Conservation (phyloP, 2,329 filamentous ascomycete genomes). For the Neonectria hederae region DNA sequence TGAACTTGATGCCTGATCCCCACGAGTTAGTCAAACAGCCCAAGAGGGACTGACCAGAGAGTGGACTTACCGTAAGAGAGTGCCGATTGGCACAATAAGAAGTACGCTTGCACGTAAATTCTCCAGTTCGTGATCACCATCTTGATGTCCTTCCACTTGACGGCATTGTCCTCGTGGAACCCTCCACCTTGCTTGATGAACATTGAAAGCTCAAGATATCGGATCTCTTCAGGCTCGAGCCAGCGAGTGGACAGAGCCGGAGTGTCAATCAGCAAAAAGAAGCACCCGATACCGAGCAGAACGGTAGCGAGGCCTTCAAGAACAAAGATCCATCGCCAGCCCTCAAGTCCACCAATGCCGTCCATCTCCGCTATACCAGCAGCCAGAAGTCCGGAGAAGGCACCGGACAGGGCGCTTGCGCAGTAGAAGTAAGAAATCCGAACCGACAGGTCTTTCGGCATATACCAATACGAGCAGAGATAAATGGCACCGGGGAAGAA, state of each 20-base stretch:
- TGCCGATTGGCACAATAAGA: constrained; percentile 41
- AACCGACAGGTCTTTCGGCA: constrained; percentile 75
- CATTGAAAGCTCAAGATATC: constrained; percentile 40
- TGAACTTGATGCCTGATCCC: constrained; percentile 38
- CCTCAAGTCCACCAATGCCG: constrained; percentile 60
- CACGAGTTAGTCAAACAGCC: not conserved
- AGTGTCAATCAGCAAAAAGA: constrained; percentile 57
- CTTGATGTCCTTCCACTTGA: constrained; percentile 38
- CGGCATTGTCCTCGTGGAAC: constrained; percentile 33
- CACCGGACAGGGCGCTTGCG: constrained; percentile 77
- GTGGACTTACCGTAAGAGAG: constrained; percentile 37
- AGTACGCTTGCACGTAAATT: constrained; percentile 43
- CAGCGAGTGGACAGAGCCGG: constrained; percentile 48
- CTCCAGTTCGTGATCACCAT: constrained; percentile 46
- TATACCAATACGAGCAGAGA: constrained; percentile 82
- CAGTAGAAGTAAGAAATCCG: constrained; percentile 82
- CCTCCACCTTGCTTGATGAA: constrained; percentile 47
- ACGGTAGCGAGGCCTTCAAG: constrained; percentile 47
- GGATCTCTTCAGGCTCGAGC: constrained; percentile 43
- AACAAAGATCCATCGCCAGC: constrained; percentile 44
- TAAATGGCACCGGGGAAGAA: constrained; percentile 78
- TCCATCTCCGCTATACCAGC: constrained; percentile 74
- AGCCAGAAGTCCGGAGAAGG: constrained; percentile 75
- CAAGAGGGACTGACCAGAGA: fast-evolving
- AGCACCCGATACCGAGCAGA: constrained; percentile 48